These are phyloP conservation scores for Cadophora gregata DNA, from an alignment of 2,329 filamentous ascomycete species.

Conservation along the genomic window DNA sequence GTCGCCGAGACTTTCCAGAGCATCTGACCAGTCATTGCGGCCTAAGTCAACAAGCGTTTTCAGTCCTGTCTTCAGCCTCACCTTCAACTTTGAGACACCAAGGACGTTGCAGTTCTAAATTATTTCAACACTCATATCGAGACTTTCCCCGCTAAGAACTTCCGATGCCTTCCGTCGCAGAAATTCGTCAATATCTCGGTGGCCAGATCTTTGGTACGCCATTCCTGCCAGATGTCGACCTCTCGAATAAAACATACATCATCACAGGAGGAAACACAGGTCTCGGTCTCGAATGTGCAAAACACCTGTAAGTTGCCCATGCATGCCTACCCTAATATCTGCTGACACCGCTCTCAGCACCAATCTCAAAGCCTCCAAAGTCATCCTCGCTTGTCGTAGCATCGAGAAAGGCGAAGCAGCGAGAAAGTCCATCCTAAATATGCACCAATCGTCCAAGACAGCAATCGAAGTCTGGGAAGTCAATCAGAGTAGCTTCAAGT, in stretches of 20 bases:
- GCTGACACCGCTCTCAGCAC: not conserved
- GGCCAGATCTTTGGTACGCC: slow-evolving; percentile 15
- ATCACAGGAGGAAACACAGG: slow-evolving; percentile 18
- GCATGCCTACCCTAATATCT: not conserved
- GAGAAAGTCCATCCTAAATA: not conserved
- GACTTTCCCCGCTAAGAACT: not conserved
- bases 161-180: slow-evolving; percentile 10
- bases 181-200: slow-evolving; percentile 9
- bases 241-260: not conserved
- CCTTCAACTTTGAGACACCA: no score
- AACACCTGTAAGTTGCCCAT: not conserved
- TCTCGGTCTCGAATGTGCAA: slow-evolving; percentile 14
- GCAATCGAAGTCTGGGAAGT: slow-evolving; percentile 14
- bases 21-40: not conserved
- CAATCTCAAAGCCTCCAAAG: slow-evolving; percentile 2
- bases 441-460: not conserved
- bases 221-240: slow-evolving; percentile 1
- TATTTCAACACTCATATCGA: no score
- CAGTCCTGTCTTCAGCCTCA: not conserved
- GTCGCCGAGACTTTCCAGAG: not conserved
- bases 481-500: slow-evolving; percentile 7
- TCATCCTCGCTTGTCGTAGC: slow-evolving; percentile 13
- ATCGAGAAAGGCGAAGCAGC: slow-evolving; percentile 12
- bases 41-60: not conserved
- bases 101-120: no score